These are phyloP conservation scores for Beta vulgaris DNA, from an alignment of 148 eudicot species.

Conservation along the genomic window DNA sequence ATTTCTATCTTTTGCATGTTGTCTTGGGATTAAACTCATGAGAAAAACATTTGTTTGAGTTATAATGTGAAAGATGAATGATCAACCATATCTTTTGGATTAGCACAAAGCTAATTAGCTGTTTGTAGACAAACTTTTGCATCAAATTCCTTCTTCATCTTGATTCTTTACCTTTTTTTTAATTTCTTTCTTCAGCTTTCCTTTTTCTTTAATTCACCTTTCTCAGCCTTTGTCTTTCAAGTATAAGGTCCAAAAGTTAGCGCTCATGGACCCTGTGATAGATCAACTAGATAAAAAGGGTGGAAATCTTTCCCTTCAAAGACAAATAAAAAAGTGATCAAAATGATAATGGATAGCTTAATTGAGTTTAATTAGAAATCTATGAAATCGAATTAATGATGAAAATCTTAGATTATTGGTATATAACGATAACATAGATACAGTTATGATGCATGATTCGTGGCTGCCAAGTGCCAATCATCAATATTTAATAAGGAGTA, in stretches of 20 bases:
- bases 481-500: too few species aligned
- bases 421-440: too few species aligned
- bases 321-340: not conserved
- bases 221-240: conserved; percentile 33
- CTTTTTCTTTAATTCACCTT: conserved; percentile 29
- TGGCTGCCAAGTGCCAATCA: too few species aligned
- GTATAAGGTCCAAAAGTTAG: conserved; percentile 24
- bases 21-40: too few species aligned
- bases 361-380: not conserved
- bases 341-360: not conserved
- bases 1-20: too few species aligned
- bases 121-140: conserved; percentile 27
- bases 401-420: too few species aligned
- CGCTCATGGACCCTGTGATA: conserved; percentile 32
- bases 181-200: conserved; percentile 11
- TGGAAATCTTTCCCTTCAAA: conserved; percentile 1
- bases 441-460: too few species aligned
- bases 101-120: conserved; percentile 27
- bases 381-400: not conserved
- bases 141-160: conserved; percentile 9
- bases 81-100: not conserved
- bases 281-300: not conserved
- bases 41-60: conserved; percentile 2
- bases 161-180: conserved; percentile 15
- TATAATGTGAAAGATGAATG: conserved; percentile 6